Evolutionary conservation across 345 rosid genomes (phyloP), one percentile per base, ranked within the genome.

Genomic region (Citrus sinensis): DNA sequence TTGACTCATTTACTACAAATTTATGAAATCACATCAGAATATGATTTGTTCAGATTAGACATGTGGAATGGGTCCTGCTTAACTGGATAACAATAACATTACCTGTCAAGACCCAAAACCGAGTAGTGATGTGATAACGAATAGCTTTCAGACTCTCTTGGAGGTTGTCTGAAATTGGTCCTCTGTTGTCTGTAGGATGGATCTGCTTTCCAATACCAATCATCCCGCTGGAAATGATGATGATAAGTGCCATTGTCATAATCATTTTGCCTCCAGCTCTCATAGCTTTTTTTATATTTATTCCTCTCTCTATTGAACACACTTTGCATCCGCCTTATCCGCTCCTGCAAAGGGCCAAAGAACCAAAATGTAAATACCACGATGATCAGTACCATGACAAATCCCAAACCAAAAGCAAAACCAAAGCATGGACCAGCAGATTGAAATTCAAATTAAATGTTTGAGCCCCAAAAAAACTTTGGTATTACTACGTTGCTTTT

Each of bases 181-280:
- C 86, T 87, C 75, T 89, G 93, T 79, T 90, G 86, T 85, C 85
- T 88, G 83, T 73, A 88, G 25, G 98, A 88, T 58, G 92, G 64
- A 40, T 95, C 89, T 20, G 92, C 78, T 73, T 96, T 94, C 98
- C 98, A 96, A 83, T 96, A 94, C 99, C 99, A 96, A 85, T 96
- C 98, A 77, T 96, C 93, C 61, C 97, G 90, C 90, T 96, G 99
- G 80, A 85, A 94, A 62, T 92, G 91, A 76, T 95, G 98, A 87
- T 89, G 89, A 88, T 91, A 90, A 39, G 90, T 88, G 79, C 87
- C 88, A 29, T 87, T 70, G 67, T 84, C 88, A 29, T 87, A 74
- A 71, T 84, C 94, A 87, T 80, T 85, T 80, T 94, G 93, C 83
- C 71, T 90, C 99, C 98, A 96, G 82, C 87, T 89, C 84, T 94